Percentiles rank a stretch among this genome's conserved stretches.
Conservation (phyloP, 371 early-diverging fungal species). For the Smittium mucronatum region DNA sequence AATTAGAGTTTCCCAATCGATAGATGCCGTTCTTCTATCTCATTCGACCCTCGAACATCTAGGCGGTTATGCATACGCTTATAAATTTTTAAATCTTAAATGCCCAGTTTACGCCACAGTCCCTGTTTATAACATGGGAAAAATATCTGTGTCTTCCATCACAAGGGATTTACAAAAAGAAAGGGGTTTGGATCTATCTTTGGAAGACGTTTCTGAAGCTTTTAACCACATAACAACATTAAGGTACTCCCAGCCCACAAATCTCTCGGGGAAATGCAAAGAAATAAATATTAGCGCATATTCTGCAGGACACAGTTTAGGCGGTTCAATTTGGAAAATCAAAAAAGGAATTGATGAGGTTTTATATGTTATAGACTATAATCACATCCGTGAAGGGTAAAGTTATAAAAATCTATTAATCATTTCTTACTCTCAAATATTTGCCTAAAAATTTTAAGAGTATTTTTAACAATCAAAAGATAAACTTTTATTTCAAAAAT, state of each 20-base stretch:
- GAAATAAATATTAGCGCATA: conserved; percentile 86
- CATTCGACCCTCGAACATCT: conserved; percentile 80
- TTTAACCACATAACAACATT: conserved; percentile 73
- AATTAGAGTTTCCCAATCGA: conserved; percentile 62
- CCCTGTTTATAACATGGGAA: conserved; percentile 89
- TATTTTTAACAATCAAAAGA: too few relatives aligned
- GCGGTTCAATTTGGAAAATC: conserved; percentile 96
- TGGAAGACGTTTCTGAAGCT: conserved; percentile 61
- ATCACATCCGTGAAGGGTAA: conserved; percentile 87
- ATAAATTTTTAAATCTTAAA: conserved; percentile 57
- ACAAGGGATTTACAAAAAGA: conserved; percentile 46
- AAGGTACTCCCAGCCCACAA: conserved; percentile 83
- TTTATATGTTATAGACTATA: conserved; percentile 91
- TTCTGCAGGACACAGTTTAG: conserved; percentile 92
- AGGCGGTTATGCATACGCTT: conserved; percentile 82
- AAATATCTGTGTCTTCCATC: conserved; percentile 66
- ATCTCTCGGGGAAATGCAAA: conserved; percentile 44
- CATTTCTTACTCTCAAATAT: too few relatives aligned
- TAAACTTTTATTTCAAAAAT: background rate
- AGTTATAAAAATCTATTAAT: too few relatives aligned
- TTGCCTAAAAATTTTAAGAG: too few relatives aligned
- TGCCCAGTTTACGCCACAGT: conserved; percentile 89
- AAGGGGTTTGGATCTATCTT: conserved; percentile 58
- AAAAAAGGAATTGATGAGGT: conserved; percentile 86
- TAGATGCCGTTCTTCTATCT: conserved; percentile 89